Conservation (phyloP, 495 filamentous ascomycete genomes). For the Hypoxylon perforatum region DNA sequence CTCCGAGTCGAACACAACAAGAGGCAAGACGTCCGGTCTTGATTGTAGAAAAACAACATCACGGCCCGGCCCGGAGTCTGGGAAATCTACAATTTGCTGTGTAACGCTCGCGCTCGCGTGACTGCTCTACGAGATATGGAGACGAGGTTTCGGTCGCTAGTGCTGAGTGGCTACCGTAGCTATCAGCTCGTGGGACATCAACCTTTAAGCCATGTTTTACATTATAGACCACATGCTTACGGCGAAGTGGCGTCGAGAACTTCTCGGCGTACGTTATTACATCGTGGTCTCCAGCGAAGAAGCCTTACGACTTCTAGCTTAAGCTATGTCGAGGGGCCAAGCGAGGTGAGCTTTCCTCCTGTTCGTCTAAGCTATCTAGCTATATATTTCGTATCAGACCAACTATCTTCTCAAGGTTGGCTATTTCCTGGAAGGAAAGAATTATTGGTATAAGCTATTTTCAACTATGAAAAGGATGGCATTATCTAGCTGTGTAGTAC, state of each 20-base stretch:
- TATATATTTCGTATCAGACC: no score
- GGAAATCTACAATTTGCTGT: not conserved
- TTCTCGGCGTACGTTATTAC: not conserved
- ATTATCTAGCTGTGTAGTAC: no score
- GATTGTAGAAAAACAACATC: not conserved
- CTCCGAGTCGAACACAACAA: not conserved
- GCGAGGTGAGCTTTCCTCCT: conserved; percentile 41
- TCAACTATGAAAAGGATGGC: not conserved
- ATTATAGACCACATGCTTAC: not conserved
- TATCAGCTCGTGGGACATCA: not conserved
- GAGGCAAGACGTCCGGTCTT: not conserved
- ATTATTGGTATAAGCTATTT: not conserved
- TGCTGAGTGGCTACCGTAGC: not conserved
- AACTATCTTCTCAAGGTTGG: no score
- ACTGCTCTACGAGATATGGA: conserved; percentile 1
- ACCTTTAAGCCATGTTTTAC: not conserved
- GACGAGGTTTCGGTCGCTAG: conserved; percentile 7
- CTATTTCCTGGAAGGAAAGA: not conserved
- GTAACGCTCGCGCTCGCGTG: not conserved
- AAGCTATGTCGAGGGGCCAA: conserved; percentile 45
- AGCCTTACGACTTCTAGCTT: conserved; percentile 28
- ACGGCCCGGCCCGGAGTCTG: no score
- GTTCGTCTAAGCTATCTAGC: not conserved
- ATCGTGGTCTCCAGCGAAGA: conserved; percentile 21
- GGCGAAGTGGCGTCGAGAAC: not conserved